Percentiles rank a stretch among this genome's conserved stretches.
These are phyloP conservation scores for Coemansia reversa DNA, from an alignment of 192 early-diverging fungal genomes.

Conservation along the genomic window DNA sequence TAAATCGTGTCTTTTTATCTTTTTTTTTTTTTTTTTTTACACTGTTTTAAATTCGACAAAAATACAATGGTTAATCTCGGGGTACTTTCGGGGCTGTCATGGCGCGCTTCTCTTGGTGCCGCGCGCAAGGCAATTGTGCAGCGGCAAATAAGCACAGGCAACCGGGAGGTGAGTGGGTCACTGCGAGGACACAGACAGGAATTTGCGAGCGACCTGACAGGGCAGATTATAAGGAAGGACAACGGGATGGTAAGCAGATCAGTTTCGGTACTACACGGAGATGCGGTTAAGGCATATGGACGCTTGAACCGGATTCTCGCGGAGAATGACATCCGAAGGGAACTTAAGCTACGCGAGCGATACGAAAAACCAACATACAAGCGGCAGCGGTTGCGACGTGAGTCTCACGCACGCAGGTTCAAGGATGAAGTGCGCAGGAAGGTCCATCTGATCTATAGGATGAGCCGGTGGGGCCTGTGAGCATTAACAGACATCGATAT, in stretches of 20 bases:
- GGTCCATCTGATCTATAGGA: constrained; percentile 64
- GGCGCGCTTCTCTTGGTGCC: background rate
- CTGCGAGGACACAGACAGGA: background rate
- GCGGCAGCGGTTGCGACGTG: constrained; percentile 58
- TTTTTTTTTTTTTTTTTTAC: background rate
- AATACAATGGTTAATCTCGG: background rate
- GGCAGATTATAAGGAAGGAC: constrained; percentile 1
- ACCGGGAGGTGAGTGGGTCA: constrained; percentile 1
- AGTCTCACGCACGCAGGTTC: constrained; percentile 60
- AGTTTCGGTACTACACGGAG: constrained; percentile 45
- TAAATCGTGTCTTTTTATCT: background rate
- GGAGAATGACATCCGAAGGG: constrained; percentile 60
- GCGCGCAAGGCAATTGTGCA: background rate
- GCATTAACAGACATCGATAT: background rate
- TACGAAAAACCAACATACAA: constrained; percentile 71
- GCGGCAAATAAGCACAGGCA: constrained; percentile 3
- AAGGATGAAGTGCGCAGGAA: constrained; percentile 62
- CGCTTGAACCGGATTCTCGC: constrained; percentile 60
- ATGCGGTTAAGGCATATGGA: constrained; percentile 52
- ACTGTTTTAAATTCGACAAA: background rate
- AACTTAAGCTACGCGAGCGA: constrained; percentile 55
- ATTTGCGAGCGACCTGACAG: constrained; percentile 26
- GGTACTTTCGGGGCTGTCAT: background rate
- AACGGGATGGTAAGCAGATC: constrained; percentile 45
- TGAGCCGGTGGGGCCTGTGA: constrained; percentile 53